Evolutionary conservation across 345 rosid genomes (phyloP).

Genomic region (Brassica carinata): DNA sequence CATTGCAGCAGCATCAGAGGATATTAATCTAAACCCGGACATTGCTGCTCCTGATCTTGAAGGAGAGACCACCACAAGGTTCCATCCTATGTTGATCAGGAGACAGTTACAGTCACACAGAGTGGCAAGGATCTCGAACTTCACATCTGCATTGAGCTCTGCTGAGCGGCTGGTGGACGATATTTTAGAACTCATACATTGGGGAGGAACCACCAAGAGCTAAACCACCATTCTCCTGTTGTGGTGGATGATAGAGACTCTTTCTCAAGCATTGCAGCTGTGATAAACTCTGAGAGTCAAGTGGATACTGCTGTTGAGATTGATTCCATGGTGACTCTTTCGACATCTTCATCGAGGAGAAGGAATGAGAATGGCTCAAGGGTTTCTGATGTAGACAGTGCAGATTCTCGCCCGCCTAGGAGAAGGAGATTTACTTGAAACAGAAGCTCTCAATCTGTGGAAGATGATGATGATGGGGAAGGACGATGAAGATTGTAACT

Average conservation of each 20-base stretch:
- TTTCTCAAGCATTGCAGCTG: too few relatives aligned
- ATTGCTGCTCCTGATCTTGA: conserved; percentile 51
- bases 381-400: conserved; percentile 71
- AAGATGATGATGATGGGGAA: conserved; percentile 27
- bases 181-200: too few relatives aligned
- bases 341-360: conserved; percentile 82
- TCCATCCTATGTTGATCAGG: conserved; percentile 54
- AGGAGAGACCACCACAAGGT: conserved; percentile 49
- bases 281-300: too few relatives aligned
- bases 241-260: too few relatives aligned
- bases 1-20: conserved; percentile 52
- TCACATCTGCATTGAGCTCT: conserved; percentile 55
- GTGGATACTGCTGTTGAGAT: too few relatives aligned
- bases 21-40: conserved; percentile 51
- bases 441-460: conserved; percentile 18
- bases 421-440: conserved; percentile 64
- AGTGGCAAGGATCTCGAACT: conserved; percentile 47
- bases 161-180: conserved; percentile 58
- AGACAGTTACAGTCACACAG: conserved; percentile 64
- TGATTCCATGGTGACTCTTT: too few relatives aligned
- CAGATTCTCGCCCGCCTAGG: conserved; percentile 79
- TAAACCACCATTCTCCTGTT: too few relatives aligned
- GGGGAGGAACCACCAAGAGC: too few relatives aligned
- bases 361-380: conserved; percentile 64
- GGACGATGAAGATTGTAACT: conserved; percentile 13